These are phyloP conservation scores for Pneumocystis carinii DNA, from an alignment of 1,139 yeast genomes.

Conservation along the genomic window DNA sequence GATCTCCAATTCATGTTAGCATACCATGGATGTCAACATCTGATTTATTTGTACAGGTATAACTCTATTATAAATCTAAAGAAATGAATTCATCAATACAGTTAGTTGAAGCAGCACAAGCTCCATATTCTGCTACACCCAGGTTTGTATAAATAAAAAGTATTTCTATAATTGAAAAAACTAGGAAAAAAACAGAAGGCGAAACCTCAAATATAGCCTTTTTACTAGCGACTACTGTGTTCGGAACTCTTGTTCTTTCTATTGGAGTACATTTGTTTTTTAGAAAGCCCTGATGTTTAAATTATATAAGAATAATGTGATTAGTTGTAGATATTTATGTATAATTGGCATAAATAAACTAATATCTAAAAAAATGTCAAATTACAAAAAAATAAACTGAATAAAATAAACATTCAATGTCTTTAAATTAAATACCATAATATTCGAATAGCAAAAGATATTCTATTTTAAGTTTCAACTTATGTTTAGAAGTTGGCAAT, in stretches of 20 bases:
- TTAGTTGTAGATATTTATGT: neutral
- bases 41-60: constrained; percentile 58
- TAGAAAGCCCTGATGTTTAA: constrained; percentile 20
- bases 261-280: constrained; percentile 50
- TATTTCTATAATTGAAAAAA: neutral
- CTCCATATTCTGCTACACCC: constrained; percentile 55
- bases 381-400: neutral
- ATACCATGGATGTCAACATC: constrained; percentile 73
- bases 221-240: constrained; percentile 38
- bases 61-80: neutral
- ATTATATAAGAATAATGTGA: constrained; percentile 14
- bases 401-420: neutral
- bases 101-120: constrained; percentile 73
- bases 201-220: constrained; percentile 33
- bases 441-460: neutral
- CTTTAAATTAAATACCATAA: neutral
- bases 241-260: constrained; percentile 41
- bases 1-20: constrained; percentile 77
- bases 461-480: neutral
- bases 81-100: neutral
- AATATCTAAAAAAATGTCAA: neutral
- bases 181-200: constrained; percentile 44
- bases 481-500: neutral
- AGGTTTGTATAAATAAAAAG: neutral
- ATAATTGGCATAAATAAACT: neutral